Percentiles rank a stretch among this genome's conserved stretches.
Evolutionary conservation across 768 basidiomycete species (phyloP).

Genomic region (Lactarius vividus): DNA sequence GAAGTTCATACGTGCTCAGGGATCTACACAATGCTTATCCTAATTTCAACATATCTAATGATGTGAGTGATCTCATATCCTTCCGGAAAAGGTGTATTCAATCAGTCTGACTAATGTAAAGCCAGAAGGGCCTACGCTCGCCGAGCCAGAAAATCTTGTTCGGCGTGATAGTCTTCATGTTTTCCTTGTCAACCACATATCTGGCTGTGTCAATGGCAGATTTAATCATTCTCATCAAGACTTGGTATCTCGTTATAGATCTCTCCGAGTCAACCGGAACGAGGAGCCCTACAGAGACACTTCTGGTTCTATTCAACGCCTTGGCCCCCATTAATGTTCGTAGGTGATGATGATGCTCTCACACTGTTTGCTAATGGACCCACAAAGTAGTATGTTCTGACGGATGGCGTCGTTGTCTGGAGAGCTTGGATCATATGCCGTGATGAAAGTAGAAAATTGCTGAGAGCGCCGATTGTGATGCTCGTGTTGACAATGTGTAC

Average conservation of each 20-base stretch:
- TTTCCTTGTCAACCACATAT: neutral
- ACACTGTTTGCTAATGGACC: neutral
- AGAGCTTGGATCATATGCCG: constrained; percentile 3
- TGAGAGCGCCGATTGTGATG: neutral
- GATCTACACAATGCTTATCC: neutral
- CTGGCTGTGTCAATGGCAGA: neutral
- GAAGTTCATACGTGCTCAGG: neutral
- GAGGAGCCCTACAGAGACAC: neutral
- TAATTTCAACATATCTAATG: neutral
- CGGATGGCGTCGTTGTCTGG: constrained; percentile 4
- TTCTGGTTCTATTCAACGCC: neutral
- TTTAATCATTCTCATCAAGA: neutral
- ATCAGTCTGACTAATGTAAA: neutral
- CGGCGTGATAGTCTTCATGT: constrained; percentile 1
- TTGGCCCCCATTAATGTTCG: neutral
- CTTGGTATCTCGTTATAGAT: neutral
- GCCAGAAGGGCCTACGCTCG: neutral
- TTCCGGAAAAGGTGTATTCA: neutral
- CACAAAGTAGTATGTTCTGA: neutral
- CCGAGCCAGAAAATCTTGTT: neutral
- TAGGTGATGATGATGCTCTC: neutral
- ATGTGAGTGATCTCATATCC: neutral
- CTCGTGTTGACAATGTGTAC: neutral
- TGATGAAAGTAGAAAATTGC: neutral
- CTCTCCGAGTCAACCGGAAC: neutral